phyloP scores from a whole-genome alignment of 257 asterid species.

The Thymus mandschuricus region DNA sequence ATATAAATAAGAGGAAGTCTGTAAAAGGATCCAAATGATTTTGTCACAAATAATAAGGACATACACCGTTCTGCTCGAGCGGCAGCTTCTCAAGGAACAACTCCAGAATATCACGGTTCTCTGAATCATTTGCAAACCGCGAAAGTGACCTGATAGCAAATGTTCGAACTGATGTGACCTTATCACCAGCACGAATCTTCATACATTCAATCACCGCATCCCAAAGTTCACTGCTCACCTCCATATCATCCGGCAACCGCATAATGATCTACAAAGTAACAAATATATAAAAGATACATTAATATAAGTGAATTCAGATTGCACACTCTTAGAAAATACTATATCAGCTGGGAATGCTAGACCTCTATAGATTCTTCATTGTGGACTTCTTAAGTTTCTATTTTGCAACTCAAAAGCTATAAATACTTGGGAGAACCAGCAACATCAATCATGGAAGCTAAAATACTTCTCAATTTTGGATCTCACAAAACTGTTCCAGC shows the following conservation, averaged over 20 bases:
- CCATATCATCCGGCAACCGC: constrained; percentile 94
- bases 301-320: neutral
- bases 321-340: neutral
- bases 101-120: constrained; percentile 76
- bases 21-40: constrained; percentile 10
- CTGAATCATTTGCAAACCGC: constrained; percentile 79
- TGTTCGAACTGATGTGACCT: constrained; percentile 74
- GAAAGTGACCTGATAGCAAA: constrained; percentile 91
- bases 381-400: neutral
- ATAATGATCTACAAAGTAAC: constrained; percentile 64
- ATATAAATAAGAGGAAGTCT: neutral
- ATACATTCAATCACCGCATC: constrained; percentile 86
- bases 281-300: neutral
- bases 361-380: neutral
- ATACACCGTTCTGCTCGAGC: constrained; percentile 76
- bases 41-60: constrained; percentile 27
- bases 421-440: constrained; percentile 1
- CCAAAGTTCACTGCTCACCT: constrained; percentile 90
- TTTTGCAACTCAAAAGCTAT: constrained; percentile 10
- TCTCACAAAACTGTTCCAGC: neutral
- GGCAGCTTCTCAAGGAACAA: constrained; percentile 72
- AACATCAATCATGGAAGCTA: constrained; percentile 14
- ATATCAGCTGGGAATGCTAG: constrained; percentile 5
- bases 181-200: constrained; percentile 76
- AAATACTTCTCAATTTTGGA: neutral